Percentiles rank a stretch among this genome's conserved stretches.
Evolutionary conservation across 177 flowering plant species (phyloP).

Genomic region (Vitis hybrid): DNA sequence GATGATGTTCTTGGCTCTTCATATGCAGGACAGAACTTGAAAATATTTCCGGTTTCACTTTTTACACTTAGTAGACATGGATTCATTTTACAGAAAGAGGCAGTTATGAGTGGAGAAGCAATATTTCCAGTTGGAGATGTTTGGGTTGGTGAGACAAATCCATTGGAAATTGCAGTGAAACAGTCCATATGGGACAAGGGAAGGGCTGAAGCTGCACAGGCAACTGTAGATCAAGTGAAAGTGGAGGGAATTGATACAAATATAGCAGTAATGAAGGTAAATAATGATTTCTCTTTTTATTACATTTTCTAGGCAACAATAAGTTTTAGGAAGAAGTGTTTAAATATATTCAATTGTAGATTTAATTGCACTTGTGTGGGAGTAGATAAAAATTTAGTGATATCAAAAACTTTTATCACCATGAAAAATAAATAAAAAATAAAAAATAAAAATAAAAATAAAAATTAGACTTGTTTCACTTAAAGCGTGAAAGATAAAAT

Average conservation of each 20-base stretch:
- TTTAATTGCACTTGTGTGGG: not conserved
- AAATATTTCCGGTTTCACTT: conserved; percentile 45
- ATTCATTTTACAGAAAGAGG: conserved; percentile 32
- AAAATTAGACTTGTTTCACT: too few species aligned
- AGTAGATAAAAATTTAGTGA: not conserved
- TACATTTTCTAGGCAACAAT: not conserved
- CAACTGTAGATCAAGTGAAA: conserved; percentile 80
- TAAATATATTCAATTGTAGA: not conserved
- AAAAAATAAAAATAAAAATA: not conserved
- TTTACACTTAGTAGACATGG: conserved; percentile 54
- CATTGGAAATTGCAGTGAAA: conserved; percentile 64
- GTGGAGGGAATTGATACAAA: conserved; percentile 92
- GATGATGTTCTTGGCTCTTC: conserved; percentile 27
- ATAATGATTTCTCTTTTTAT: not conserved
- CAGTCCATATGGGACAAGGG: conserved; percentile 53
- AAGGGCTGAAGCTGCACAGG: conserved; percentile 84
- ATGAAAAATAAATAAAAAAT: not conserved
- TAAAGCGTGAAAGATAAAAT: too few species aligned
- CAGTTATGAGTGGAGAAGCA: conserved; percentile 29
- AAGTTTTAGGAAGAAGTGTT: not conserved
- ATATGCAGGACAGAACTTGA: conserved; percentile 20
- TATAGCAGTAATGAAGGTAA: conserved; percentile 84
- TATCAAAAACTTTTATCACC: not conserved
- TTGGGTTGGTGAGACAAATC: conserved; percentile 64
- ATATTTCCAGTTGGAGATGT: conserved; percentile 41